Evolutionary conservation across 2,329 filamentous ascomycete genomes (phyloP), one percentile per base, ranked within the genome.

Genomic region (Dothistroma pini): DNA sequence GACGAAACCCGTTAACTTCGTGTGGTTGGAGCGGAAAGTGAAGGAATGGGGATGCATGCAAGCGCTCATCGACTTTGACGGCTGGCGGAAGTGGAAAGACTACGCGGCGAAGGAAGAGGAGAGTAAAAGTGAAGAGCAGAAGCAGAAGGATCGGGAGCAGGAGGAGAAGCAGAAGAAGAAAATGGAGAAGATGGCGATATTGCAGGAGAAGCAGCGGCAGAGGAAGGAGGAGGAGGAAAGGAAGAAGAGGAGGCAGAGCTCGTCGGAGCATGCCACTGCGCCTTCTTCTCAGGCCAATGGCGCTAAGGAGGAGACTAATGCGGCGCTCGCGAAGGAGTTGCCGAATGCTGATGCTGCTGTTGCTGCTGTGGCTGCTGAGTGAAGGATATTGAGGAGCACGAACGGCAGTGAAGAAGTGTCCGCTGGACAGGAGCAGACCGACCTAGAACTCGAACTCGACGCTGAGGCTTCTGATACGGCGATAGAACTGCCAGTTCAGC

Each of bases 1-100:
- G 74, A 97, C 95, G 63, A 72, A 96, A 91, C 95, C 95, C 21
- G 93, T 99, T 68, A 96, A 96, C 75, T 97, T 97, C 73, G 89
- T 96, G 62, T 99, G 93, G 93, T 85, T 99, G 29, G 91, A 97
- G 75, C 87, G 93, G 60, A 99, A 99, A 76, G 93, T 97, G 69
- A 97, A 96, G 78, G 95, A 99, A 81, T 99, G 95, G 95, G 95
- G 95, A 59, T 97, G 95, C 80, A 99, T 99, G 95, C 95, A 97
- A 79, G 95, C 95, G 10, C 83, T 99, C 25, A 97, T 99, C 71
- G 95, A 99, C 79, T 97, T 95, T 74, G 93, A 97, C 74, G 95
- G 95, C 63, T 99, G 95, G 95, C 86, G 93, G 58, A 91, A 91
- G 76, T 99, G 95, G 95, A 96, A 96, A 75, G 90, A 95, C 71